These are phyloP conservation scores for Cicer chorassanicum DNA, from an alignment of 306 rosid species.

Conservation along the genomic window DNA sequence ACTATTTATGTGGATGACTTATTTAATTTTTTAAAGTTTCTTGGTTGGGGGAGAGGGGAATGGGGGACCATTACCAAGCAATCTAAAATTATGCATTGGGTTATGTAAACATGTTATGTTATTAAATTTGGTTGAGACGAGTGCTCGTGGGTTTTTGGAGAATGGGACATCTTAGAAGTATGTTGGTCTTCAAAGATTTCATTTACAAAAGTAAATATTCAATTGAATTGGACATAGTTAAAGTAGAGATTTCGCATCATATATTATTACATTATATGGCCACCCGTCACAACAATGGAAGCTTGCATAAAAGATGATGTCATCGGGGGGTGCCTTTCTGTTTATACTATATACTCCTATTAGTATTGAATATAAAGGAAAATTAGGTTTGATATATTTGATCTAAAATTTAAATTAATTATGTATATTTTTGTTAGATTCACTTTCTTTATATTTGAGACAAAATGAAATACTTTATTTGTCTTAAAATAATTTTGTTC, in stretches of 20 bases:
- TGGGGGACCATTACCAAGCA: conserved; percentile 68
- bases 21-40: background rate
- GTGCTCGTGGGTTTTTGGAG: conserved; percentile 99
- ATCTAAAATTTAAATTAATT: no score
- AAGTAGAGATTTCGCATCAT: conserved; percentile 35
- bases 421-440: no score
- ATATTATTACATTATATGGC: conserved; percentile 45
- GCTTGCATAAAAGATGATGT: conserved; percentile 40
- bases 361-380: no score
- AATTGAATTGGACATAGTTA: conserved; percentile 46
- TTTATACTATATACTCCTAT: no score
- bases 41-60: conserved; percentile 47
- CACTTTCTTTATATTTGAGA: no score
- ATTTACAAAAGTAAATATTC: conserved; percentile 63
- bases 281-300: conserved; percentile 40
- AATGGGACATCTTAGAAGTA: conserved; percentile 86
- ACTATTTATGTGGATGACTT: conserved; percentile 19
- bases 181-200: conserved; percentile 97
- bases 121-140: conserved; percentile 60
- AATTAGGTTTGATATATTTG: no score
- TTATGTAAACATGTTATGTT: conserved; percentile 51
- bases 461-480: no score
- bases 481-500: no score
- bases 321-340: conserved; percentile 27
- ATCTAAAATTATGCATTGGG: conserved; percentile 64